phyloP scores from a whole-genome alignment of 2,329 filamentous ascomycete genomes.

The Ceratocystis alfenasii region DNA sequence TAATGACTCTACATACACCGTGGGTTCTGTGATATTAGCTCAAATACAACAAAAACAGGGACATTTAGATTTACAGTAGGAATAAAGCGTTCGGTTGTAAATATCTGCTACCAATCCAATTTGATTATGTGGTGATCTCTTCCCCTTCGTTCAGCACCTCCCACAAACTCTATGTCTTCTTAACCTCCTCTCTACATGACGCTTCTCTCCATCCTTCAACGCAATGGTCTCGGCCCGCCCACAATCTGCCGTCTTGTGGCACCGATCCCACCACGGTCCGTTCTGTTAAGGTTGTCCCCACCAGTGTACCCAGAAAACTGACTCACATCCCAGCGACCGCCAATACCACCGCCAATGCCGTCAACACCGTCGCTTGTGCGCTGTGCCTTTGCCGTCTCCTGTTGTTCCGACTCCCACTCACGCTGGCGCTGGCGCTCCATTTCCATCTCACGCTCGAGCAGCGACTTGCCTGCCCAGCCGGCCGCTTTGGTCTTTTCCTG shows the following conservation, averaged over 20 bases:
- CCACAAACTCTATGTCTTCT: background rate
- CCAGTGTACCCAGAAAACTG: conserved; percentile 66
- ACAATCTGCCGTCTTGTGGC: conserved; percentile 64
- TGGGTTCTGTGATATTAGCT: no score
- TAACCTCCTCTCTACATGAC: conserved; percentile 32
- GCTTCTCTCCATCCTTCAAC: background rate
- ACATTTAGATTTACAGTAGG: background rate
- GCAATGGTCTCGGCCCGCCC: conserved; percentile 51
- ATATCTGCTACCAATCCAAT: background rate
- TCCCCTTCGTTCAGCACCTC: background rate
- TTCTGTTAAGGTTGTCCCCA: conserved; percentile 61
- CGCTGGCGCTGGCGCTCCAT: conserved; percentile 62
- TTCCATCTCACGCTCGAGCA: conserved; percentile 66
- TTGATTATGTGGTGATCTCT: background rate
- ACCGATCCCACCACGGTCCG: conserved; percentile 48
- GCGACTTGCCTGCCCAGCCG: conserved; percentile 51
- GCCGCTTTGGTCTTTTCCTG: conserved; percentile 51
- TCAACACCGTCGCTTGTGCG: conserved; percentile 43
- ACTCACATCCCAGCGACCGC: conserved; percentile 61
- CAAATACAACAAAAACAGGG: background rate
- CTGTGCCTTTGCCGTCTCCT: conserved; percentile 46
- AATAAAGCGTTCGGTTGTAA: background rate
- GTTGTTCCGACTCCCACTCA: conserved; percentile 69
- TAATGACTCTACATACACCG: no score
- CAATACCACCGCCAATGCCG: conserved; percentile 54